Evolutionary conservation across 2,329 filamentous ascomycete species (phyloP).

Genomic region (Cladophialophora exuberans): DNA sequence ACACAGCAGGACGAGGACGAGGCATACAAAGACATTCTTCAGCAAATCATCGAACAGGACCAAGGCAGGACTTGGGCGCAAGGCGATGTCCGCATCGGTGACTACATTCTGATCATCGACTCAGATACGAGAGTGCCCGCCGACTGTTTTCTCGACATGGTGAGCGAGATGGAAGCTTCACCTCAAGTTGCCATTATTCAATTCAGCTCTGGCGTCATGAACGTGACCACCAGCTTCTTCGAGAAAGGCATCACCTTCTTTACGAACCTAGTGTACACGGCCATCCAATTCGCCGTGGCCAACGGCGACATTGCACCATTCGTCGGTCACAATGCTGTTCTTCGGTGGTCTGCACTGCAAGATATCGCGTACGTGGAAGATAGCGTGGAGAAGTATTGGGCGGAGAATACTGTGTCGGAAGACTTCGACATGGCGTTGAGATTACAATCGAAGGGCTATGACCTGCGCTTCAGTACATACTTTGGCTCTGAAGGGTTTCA

Average conservation of each 20-base stretch:
- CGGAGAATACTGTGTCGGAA: constrained; percentile 74
- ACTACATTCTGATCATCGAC: constrained; percentile 73
- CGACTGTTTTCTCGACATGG: constrained; percentile 71
- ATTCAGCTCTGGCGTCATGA: constrained; percentile 75
- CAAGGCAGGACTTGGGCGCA: constrained; percentile 66
- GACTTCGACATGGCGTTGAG: constrained; percentile 77
- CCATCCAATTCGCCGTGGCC: constrained; percentile 70
- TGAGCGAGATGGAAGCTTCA: constrained; percentile 71
- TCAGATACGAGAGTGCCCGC: constrained; percentile 70
- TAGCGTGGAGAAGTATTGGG: constrained; percentile 70
- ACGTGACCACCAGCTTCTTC: constrained; percentile 72
- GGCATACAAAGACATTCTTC: constrained; percentile 55
- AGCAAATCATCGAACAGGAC: constrained; percentile 58
- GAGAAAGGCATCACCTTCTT: constrained; percentile 79
- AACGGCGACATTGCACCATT: constrained; percentile 75
- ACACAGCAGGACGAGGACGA: constrained; percentile 42
- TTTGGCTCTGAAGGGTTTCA: constrained; percentile 70
- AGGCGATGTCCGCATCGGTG: constrained; percentile 82
- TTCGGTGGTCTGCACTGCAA: constrained; percentile 69
- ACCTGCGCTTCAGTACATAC: constrained; percentile 70
- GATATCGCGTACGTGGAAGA: constrained; percentile 57
- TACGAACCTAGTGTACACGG: constrained; percentile 75
- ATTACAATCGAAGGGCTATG: constrained; percentile 69
- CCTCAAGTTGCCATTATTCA: constrained; percentile 73
- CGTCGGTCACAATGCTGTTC: constrained; percentile 76